phyloP scores from a whole-genome alignment of 2,329 filamentous ascomycete genomes.

The Rhynchosporium secalis region DNA sequence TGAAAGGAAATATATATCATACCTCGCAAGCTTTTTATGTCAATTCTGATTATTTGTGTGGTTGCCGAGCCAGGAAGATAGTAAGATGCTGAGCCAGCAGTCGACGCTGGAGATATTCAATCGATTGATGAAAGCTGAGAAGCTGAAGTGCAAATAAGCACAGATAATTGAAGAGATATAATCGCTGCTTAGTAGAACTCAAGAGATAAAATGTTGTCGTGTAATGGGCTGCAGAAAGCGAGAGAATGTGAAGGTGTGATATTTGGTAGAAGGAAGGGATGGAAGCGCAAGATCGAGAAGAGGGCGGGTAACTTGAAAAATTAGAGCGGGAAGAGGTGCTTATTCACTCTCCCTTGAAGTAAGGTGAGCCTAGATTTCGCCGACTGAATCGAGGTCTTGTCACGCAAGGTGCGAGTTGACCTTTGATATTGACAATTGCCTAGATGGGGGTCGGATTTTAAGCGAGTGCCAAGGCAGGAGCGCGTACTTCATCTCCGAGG shows the following conservation, averaged over 20 bases:
- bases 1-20: not conserved
- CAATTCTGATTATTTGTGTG: not conserved
- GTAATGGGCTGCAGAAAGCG: too few relatives aligned
- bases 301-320: not conserved
- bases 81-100: not conserved
- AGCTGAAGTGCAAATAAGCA: not conserved
- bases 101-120: not conserved
- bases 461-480: slow-evolving; percentile 10
- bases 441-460: not conserved
- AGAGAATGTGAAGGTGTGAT: not conserved
- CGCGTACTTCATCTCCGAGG: too few relatives aligned
- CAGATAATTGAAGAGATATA: not conserved
- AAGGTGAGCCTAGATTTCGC: not conserved
- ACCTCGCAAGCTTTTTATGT: not conserved
- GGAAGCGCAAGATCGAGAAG: not conserved
- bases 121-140: not conserved
- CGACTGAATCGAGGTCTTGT: not conserved
- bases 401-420: slow-evolving; percentile 3
- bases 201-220: not conserved
- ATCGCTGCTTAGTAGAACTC: not conserved
- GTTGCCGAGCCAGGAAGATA: not conserved
- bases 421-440: not conserved
- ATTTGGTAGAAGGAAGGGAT: not conserved
- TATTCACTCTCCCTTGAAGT: not conserved
- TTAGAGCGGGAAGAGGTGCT: not conserved